Conservation (phyloP, 441 rosid genomes). For the Brassica balearica region DNA sequence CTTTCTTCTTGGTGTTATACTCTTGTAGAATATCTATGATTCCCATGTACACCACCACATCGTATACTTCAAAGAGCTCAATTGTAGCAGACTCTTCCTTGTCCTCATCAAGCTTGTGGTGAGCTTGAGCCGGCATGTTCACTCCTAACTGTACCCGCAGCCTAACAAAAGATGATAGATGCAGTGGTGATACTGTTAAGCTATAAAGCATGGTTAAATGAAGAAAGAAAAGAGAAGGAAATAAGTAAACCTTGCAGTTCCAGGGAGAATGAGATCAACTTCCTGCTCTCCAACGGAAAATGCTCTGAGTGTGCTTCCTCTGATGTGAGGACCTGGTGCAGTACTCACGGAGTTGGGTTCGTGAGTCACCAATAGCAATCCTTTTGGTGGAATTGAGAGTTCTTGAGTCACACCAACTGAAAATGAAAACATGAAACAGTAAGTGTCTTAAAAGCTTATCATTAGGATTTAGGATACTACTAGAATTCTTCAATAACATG, state of each 20-base stretch:
- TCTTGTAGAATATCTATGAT: constrained; percentile 82
- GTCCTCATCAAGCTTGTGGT: constrained; percentile 52
- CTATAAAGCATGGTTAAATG: not conserved
- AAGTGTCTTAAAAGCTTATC: constrained; percentile 1
- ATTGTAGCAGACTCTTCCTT: constrained; percentile 54
- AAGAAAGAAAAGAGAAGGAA: not conserved
- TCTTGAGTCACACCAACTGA: constrained; percentile 57
- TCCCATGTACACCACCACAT: constrained; percentile 93
- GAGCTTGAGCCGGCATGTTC: constrained; percentile 93
- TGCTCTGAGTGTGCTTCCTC: constrained; percentile 81
- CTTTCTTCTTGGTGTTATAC: constrained; percentile 71
- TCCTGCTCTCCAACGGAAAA: constrained; percentile 75
- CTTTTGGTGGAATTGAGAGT: constrained; percentile 65
- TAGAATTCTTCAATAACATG: constrained; percentile 8
- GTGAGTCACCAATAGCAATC: constrained; percentile 73
- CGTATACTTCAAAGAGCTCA: constrained; percentile 77
- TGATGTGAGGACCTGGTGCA: constrained; percentile 85
- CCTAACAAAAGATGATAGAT: constrained; percentile 42
- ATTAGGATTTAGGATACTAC: not conserved
- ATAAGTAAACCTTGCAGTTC: constrained; percentile 66
- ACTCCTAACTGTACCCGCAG: constrained; percentile 86
- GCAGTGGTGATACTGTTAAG: constrained; percentile 20
- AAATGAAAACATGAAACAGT: not conserved
- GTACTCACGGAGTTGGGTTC: constrained; percentile 75
- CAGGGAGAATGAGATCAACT: constrained; percentile 88